Conservation (phyloP, 1,284 basidiomycete genomes). For the Trichosporon inkin region DNA sequence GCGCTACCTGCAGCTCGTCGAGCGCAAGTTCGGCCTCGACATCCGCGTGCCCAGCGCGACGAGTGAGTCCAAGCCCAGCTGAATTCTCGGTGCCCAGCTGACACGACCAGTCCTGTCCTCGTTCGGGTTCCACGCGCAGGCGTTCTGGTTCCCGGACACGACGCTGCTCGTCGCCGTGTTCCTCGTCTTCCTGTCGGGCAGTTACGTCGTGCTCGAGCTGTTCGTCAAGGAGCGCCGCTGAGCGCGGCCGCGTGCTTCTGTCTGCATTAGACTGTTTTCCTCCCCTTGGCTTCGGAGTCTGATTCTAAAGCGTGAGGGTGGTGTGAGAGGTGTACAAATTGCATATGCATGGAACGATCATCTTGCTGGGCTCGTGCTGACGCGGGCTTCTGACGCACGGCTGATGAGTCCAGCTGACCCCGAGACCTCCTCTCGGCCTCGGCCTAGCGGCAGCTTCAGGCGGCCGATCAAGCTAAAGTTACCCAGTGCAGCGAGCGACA, state of each 20-base stretch:
- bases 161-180: slow-evolving; percentile 78
- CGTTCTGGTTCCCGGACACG: slow-evolving; percentile 95
- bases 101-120: slow-evolving; percentile 64
- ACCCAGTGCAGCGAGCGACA: too few relatives aligned
- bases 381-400: too few relatives aligned
- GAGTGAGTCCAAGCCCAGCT: slow-evolving; percentile 46
- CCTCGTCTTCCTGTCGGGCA: slow-evolving; percentile 65
- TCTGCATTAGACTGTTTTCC: too few relatives aligned
- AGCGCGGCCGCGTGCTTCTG: background rate
- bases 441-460: too few relatives aligned
- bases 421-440: too few relatives aligned
- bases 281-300: background rate
- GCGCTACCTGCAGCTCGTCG: slow-evolving; percentile 84
- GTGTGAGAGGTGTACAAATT: too few relatives aligned
- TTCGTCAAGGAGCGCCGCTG: slow-evolving; percentile 86
- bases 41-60: slow-evolving; percentile 90
- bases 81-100: background rate
- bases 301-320: too few relatives aligned
- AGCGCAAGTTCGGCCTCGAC: slow-evolving; percentile 88
- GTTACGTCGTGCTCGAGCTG: slow-evolving; percentile 75
- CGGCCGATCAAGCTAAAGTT: too few relatives aligned
- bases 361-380: too few relatives aligned
- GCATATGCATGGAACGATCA: too few relatives aligned
- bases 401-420: background rate
- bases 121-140: slow-evolving; percentile 81